Conservation (phyloP, 108 stramenopile species). For the Seminavis robusta region DNA sequence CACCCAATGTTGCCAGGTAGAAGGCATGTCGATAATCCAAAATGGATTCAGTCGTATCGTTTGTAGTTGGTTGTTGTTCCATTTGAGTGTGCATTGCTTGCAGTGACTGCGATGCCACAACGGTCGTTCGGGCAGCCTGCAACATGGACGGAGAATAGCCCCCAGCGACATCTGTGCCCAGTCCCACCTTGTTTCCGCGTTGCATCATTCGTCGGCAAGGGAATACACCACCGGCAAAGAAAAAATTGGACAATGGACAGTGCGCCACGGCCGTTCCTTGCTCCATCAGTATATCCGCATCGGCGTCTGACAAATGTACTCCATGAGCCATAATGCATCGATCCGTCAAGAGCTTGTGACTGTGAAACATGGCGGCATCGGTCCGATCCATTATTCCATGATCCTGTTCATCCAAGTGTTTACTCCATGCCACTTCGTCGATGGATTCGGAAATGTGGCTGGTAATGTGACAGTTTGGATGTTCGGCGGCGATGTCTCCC, state of each 20-base stretch:
- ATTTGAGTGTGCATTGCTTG: constrained; percentile 5
- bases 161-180: constrained; percentile 78
- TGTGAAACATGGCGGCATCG: constrained; percentile 52
- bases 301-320: constrained; percentile 34
- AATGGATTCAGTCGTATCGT: background rate
- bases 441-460: constrained; percentile 56
- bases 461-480: constrained; percentile 40
- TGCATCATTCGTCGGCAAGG: constrained; percentile 14
- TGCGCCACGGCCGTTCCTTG: constrained; percentile 46
- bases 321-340: constrained; percentile 61
- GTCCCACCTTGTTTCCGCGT: constrained; percentile 46
- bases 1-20: constrained; percentile 67
- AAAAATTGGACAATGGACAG: constrained; percentile 68
- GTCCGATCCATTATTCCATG: constrained; percentile 10
- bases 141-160: constrained; percentile 64
- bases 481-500: constrained; percentile 37
- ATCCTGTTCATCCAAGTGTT: constrained; percentile 33
- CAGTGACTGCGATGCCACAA: constrained; percentile 35
- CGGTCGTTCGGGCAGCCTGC: constrained; percentile 41
- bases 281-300: constrained; percentile 26
- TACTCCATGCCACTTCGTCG: constrained; percentile 57
- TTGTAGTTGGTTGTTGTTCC: constrained; percentile 17
- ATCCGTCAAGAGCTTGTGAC: constrained; percentile 34
- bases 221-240: constrained; percentile 20
- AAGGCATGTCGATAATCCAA: constrained; percentile 60